A percentile compares a stretch with the other conserved stretches of the same genome.
These are phyloP conservation scores for Fusarium albosuccineum DNA, from an alignment of 2,329 filamentous ascomycete species.

Conservation along the genomic window DNA sequence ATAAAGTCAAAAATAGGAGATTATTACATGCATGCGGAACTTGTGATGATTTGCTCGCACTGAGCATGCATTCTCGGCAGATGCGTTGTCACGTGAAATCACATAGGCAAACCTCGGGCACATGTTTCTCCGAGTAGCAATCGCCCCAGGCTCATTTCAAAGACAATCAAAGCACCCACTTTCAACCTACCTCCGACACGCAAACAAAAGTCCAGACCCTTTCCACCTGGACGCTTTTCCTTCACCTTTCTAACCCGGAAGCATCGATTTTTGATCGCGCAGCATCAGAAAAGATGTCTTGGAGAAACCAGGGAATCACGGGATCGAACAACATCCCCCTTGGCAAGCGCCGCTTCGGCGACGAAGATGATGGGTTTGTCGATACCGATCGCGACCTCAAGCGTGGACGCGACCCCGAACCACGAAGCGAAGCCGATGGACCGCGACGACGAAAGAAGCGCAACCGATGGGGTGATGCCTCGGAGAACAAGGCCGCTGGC, in stretches of 20 bases:
- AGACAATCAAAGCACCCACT: conserved; percentile 24
- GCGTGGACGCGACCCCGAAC: conserved; percentile 92
- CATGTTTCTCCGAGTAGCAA: conserved; percentile 28
- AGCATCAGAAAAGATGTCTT: conserved; percentile 65
- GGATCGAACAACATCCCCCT: conserved; percentile 98
- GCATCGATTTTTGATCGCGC: conserved; percentile 15
- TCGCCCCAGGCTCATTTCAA: conserved; percentile 29
- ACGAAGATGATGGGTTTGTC: conserved; percentile 60
- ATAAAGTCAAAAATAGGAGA: conserved; percentile 38
- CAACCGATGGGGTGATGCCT: conserved; percentile 97
- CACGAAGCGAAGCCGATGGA: conserved; percentile 78
- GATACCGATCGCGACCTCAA: conserved; percentile 70
- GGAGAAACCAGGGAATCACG: conserved; percentile 86
- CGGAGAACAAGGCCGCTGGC: conserved; percentile 98
- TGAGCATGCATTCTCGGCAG: no score
- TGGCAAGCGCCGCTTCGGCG: conserved; percentile 85
- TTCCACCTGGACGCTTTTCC: conserved; percentile 18
- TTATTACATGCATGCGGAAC: neutral
- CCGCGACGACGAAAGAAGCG: conserved; percentile 95
- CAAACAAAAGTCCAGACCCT: conserved; percentile 21
- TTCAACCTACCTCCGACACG: conserved; percentile 22
- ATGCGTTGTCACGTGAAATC: conserved; percentile 25
- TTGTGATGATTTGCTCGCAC: neutral
- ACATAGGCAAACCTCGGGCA: neutral
- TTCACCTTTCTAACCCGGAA: conserved; percentile 6